Evolutionary conservation across 768 basidiomycete species (phyloP), one percentile per base, ranked within the genome.

Genomic region (Coprinellus micaceus): DNA sequence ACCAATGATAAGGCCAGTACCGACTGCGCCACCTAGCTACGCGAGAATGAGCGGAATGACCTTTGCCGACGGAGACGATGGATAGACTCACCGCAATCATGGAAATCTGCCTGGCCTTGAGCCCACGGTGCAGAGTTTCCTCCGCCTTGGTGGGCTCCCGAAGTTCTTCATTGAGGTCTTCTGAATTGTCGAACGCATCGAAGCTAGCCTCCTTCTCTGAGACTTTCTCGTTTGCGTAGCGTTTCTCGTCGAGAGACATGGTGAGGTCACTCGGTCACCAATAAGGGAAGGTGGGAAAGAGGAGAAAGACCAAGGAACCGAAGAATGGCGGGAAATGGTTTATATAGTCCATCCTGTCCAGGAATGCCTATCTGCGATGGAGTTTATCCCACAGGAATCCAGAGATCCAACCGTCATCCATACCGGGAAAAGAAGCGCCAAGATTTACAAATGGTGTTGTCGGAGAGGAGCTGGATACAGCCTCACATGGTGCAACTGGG

Each of bases 1-100:
- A 21, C 77, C 77, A 46, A 84, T 83, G 60, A 82, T 79, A 17
- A 83, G 69, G 49, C 82, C 80, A 22, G 81, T 82, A 13, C 81
- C 80, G 4, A 80, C 71, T n/a, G 80, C 78, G 41, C 77, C 76
- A 7, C 78, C 79, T 17, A 81, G 70, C 76, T 76, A 60, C 12
- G 29, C n/a, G 40, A 30, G 52, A 17, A 24, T 29, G 28, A n/a
- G 43, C 13, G 13, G 7, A 28, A 45, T 28, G 21, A 53, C 41
- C 12, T 15, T 44, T 53, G 52, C 17, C 6, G 3, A 4, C 19
- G 0, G 13, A 43, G 2, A 30, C 22, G 28, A 22, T 17, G 25
- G 15, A 28, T 2, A 24, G n/a, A 53, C 70, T 41, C 59, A 78
- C 75, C 53, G 80, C 81, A 59, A 85, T 83, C 79, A 82, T 80